A percentile compares a stretch with the other conserved stretches of the same genome.
phyloP scores from a whole-genome alignment of 495 filamentous ascomycete species.

The Amphirosellinia nigrospora region DNA sequence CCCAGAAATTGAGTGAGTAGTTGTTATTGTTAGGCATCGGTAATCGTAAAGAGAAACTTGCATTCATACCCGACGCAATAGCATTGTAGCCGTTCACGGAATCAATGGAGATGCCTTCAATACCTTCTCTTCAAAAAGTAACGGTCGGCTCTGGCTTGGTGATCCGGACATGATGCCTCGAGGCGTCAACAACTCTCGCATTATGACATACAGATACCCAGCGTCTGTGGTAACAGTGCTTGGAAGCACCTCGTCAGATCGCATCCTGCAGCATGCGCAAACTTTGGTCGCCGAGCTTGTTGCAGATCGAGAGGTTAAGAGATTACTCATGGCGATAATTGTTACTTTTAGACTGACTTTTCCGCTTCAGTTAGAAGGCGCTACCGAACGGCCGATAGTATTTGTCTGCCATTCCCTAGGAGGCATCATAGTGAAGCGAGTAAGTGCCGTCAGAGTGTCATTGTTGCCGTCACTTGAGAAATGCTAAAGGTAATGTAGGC shows the following conservation, averaged over 20 bases:
- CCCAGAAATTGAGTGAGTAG: constrained; percentile 19
- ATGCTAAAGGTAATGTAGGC: constrained; percentile 25
- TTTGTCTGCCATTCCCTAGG: constrained; percentile 22
- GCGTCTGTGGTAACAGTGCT: constrained; percentile 15
- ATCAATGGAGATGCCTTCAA: constrained; percentile 39
- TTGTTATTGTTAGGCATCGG: not conserved
- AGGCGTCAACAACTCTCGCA: constrained; percentile 17
- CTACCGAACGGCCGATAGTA: constrained; percentile 15
- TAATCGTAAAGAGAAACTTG: not conserved
- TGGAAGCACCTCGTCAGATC: constrained; percentile 9
- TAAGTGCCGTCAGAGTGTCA: not conserved
- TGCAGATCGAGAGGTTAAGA: constrained; percentile 21
- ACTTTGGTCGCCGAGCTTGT: constrained; percentile 22
- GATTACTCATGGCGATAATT: not conserved
- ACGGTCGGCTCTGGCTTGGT: constrained; percentile 20
- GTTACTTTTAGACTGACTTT: not conserved
- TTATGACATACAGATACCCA: constrained; percentile 20
- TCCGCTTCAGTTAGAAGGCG: constrained; percentile 6
- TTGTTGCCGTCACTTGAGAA: not conserved
- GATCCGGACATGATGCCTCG: constrained; percentile 13
- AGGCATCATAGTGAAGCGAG: constrained; percentile 20
- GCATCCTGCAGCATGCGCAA: constrained; percentile 17
- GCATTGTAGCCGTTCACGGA: constrained; percentile 48
- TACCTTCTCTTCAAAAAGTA: constrained; percentile 26
- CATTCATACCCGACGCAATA: constrained; percentile 17